Evolutionary conservation across 1,139 yeast genomes (phyloP), one percentile per base, ranked within the genome.

Genomic region (Yamadazyma conglobata): DNA sequence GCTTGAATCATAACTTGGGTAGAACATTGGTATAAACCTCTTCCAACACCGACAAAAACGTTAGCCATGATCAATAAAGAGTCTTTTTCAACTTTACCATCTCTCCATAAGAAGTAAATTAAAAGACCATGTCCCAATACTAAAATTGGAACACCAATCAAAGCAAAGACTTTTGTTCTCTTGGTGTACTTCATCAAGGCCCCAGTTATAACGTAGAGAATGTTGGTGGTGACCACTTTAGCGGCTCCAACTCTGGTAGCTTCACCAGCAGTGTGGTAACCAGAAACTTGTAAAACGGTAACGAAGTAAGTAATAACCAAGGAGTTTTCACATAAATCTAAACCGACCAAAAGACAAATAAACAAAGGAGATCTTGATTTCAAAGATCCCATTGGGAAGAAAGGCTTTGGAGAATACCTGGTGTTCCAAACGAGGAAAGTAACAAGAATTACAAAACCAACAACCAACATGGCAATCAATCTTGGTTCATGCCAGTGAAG

Each of bases 391-490:
- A 34, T 46, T 10, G 40, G 46, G 16, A 58, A 42, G 39, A 58
- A 55, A 10, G 50, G 56, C 5, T 36, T 37, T 15, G 39, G 45
- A 13, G 63, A 58, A 22, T 44, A 31, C 25, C 31, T 50, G 28
- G 29, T 39, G 28, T 58, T 60, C 50, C 52, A 54, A n/a, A 49
- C 19, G 12, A 42, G 37, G 38, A 57, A 57, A 4, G 35, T 43
- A 9, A 47, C 40, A 37, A 56, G 42, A 10, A 56, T 24, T 10
- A 40, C 32, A 24, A 43, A 26, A 16, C 64, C 64, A 26, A 58
- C 34, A 15, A 56, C 48, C 18, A 58, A 22, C 57, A 60, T 49
- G n/a, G 46, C 56, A 34, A 56, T 50, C 36, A 58, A 51, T 11
- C 37, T 38, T 46, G 58, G 50, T 12, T 48, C 48, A 15, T 47